Evolutionary conservation across 148 eudicot species (phyloP), one percentile per base, ranked within the genome.

Genomic region (Pouteria glomerata): DNA sequence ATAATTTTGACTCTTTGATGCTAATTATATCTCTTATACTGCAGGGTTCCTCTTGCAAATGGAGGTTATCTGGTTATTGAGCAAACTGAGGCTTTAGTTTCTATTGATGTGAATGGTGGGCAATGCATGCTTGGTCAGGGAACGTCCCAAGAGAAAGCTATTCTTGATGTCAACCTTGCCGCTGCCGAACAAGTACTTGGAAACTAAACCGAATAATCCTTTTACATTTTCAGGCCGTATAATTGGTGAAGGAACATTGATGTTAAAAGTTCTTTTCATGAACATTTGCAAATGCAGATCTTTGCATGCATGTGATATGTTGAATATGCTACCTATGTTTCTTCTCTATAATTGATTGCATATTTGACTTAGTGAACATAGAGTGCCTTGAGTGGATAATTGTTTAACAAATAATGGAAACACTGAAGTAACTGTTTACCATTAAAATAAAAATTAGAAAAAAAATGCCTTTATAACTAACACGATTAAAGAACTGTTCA

Each of bases 61-160:
- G 97, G 98, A 74, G 98, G 97, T 68, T 87, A 91, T 82, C 73
- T 94, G 58, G 97, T 91, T 55, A 94, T 94, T 76, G 97, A 94
- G 82, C 97, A 94, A 81, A 94, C 98, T 44, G 98, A 94, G 82
- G 98, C 97, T 76, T 83, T 94, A 73, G 97, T 94, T 50, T 91
- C 98, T 35, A 79, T 94, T 69, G 98, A 91, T 73, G 98, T 94
- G 70, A 94, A 94, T 81, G 96, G 98, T 57, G 98, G 98, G 47
- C 93, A 86, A 64, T 85, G 89, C 53, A 89, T 91, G 93, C 87
- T 91, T 78, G 96, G 97, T 72, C 85, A 94, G 69, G 88, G 90
- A 63, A 86, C 88, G 73, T 91, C 98, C 57, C 98, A 88, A 78
- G 96, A 94, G 81, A 85, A 88, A 77, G 97, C 97, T 76, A 81